Conservation (phyloP, 2,329 filamentous ascomycete genomes). For the Lecanoromycetidae sp. region DNA sequence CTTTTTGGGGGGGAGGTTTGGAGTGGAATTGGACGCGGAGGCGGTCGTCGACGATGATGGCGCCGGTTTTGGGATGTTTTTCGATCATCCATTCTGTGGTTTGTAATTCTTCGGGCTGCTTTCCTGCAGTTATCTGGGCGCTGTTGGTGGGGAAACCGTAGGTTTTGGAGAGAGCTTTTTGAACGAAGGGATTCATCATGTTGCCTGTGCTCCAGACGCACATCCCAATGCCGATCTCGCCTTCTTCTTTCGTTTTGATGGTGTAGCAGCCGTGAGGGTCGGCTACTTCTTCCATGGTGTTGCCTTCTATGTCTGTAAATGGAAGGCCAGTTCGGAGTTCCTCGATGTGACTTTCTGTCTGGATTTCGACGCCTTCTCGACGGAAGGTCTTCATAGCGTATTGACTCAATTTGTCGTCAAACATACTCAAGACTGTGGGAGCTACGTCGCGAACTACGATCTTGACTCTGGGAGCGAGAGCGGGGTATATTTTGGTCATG, state of each 20-base stretch:
- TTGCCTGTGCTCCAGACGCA: constrained; percentile 48
- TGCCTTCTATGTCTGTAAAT: constrained; percentile 16
- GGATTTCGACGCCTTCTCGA: constrained; percentile 47
- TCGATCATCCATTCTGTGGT: constrained; percentile 37
- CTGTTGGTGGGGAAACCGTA: constrained; percentile 26
- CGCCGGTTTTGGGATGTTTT: constrained; percentile 35
- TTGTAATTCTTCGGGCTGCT: constrained; percentile 11
- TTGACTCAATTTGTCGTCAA: constrained; percentile 82
- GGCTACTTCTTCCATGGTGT: constrained; percentile 21
- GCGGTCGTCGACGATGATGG: constrained; percentile 44
- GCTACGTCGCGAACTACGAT: constrained; percentile 62
- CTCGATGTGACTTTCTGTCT: constrained; percentile 46
- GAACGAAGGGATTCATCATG: constrained; percentile 44
- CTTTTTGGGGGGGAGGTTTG: constrained; percentile 10
- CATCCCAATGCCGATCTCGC: constrained; percentile 48
- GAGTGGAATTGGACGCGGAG: constrained; percentile 43
- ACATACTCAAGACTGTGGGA: constrained; percentile 73
- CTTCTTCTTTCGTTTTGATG: constrained; percentile 44
- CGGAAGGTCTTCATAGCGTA: constrained; percentile 86
- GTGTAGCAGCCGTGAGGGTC: constrained; percentile 37
- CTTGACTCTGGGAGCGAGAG: constrained; percentile 83
- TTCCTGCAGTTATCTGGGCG: constrained; percentile 21
- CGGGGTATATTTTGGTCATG: constrained; percentile 93
- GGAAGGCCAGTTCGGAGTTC: constrained; percentile 41
- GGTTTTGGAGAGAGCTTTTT: constrained; percentile 31